Base-by-base conservation (phyloP, 2,329 filamentous ascomycete genomes). In the Exserohilum rostratum region DNA sequence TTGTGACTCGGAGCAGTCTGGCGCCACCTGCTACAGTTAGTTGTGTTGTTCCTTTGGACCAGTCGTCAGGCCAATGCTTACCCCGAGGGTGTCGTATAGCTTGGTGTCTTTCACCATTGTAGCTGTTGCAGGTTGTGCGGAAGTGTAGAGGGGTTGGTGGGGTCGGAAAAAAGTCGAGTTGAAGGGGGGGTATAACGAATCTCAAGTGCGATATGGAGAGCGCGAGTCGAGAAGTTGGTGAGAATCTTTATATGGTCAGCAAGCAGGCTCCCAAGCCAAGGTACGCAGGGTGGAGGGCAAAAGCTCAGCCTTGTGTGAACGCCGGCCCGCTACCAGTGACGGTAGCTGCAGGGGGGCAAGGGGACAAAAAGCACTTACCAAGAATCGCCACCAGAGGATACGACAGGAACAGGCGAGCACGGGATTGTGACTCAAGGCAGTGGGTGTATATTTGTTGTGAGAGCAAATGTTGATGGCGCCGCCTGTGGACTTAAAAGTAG, bases 41-140 rank as follows among this genome's bases (percentile, higher is more conserved):
- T 25, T 25, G 18, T 43, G 17, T 38, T 46, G 7, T n/a, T 12
- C 25, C 4, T 27, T 43, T 7, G 17, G 13, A 2, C 20, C 12
- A 0, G 5, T 12, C 17, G 10, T 33, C 29, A 12, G 49, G 80
- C 84, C 44, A 58, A 27, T 50, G 67, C 71, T 71, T 87, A 92
- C 90, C 76, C 90, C 90, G 45, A 95, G 85, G 58, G 84, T 79
- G 58, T 93, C 90, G 80, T 95, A 95, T 74, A 86, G 84, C 76
- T 90, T 90, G 33, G 86, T 90, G 69, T 92, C 90, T 74, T 89
- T 90, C 64, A 87, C 89, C 90, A 92, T 93, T 50, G 70, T 88
- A 65, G 66, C 64, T 69, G 61, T 54, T 60, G 53, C 39, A 43
- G 38, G 38, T 43, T 44, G 58, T 47, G 53, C 37, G 22, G 33